Percentiles rank a stretch among this genome's conserved stretches.
Evolutionary conservation across 2,329 filamentous ascomycete species (phyloP).

Genomic region (Pestalotiopsis sp.): DNA sequence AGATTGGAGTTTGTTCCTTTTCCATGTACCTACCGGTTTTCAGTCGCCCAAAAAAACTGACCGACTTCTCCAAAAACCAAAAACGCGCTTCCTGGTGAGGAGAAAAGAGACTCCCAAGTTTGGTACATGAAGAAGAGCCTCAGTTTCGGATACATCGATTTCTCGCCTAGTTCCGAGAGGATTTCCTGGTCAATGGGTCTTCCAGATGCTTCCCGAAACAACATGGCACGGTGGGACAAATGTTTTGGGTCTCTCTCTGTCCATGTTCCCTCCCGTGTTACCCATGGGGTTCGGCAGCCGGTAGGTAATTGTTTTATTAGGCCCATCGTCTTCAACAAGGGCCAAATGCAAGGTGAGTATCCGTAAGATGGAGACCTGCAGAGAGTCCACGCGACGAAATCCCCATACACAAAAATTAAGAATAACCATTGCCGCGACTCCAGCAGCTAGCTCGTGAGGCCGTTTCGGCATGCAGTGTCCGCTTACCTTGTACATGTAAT

Average conservation of each 20-base stretch:
- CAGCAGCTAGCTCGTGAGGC: background rate
- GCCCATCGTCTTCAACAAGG: background rate
- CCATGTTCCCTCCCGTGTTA: background rate
- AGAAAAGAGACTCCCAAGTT: background rate
- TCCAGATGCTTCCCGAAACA: background rate
- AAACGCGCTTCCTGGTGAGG: background rate
- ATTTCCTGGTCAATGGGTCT: background rate
- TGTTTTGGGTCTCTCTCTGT: background rate
- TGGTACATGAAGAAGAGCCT: background rate
- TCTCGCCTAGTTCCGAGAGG: background rate
- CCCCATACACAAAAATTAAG: background rate
- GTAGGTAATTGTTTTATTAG: background rate
- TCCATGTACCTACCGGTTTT: background rate
- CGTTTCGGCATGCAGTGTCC: background rate
- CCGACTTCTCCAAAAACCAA: background rate
- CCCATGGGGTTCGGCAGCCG: background rate
- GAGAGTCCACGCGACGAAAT: background rate
- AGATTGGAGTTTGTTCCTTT: background rate
- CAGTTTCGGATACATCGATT: background rate
- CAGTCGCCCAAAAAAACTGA: background rate
- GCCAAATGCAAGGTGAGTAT: background rate
- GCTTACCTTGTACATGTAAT: background rate
- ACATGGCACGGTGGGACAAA: background rate
- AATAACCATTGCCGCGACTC: background rate
- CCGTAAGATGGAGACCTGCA: background rate